phyloP scores from a whole-genome alignment of 1,284 basidiomycete species.

The Rhodotorula sp. region DNA sequence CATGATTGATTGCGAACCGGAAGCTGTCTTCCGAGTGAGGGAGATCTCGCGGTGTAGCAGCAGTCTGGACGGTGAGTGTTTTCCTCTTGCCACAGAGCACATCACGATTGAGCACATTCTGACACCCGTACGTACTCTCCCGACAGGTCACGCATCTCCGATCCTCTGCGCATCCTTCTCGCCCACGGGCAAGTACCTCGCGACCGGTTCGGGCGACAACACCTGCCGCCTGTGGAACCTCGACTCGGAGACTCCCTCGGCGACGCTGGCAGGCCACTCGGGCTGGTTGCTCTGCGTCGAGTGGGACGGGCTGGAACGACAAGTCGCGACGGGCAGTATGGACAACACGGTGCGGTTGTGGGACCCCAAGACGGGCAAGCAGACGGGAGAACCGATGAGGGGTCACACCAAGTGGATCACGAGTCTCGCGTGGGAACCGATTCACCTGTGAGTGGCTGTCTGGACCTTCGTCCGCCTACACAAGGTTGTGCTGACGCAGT shows the following conservation, averaged over 20 bases:
- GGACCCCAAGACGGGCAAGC: slow-evolving; percentile 84
- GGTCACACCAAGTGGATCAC: slow-evolving; percentile 98
- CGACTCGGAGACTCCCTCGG: slow-evolving; percentile 86
- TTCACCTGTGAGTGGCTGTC: slow-evolving; percentile 66
- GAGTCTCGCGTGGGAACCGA: slow-evolving; percentile 93
- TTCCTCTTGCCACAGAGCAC: not conserved
- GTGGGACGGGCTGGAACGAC: slow-evolving; percentile 90
- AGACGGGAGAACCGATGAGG: slow-evolving; percentile 76
- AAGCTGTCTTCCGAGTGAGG: slow-evolving; percentile 92
- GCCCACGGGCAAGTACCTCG: slow-evolving; percentile 83
- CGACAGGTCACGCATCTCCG: slow-evolving; percentile 78
- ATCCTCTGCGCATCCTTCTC: slow-evolving; percentile 95
- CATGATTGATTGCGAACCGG: slow-evolving; percentile 82
- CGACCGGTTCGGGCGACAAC: slow-evolving; percentile 93
- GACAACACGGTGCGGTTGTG: slow-evolving; percentile 75
- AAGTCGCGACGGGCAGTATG: slow-evolving; percentile 90
- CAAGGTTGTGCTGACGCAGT: not conserved
- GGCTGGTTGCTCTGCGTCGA: slow-evolving; percentile 97
- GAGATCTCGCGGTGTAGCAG: slow-evolving; percentile 91
- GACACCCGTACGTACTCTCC: not conserved
- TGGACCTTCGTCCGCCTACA: not conserved
- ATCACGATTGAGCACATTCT: not conserved
- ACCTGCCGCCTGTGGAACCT: slow-evolving; percentile 94
- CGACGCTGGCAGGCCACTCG: slow-evolving; percentile 81
- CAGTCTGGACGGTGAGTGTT: slow-evolving; percentile 69